These are phyloP conservation scores for Dictyostelium citrinum DNA, from an alignment of 78 protist species.

Conservation along the genomic window DNA sequence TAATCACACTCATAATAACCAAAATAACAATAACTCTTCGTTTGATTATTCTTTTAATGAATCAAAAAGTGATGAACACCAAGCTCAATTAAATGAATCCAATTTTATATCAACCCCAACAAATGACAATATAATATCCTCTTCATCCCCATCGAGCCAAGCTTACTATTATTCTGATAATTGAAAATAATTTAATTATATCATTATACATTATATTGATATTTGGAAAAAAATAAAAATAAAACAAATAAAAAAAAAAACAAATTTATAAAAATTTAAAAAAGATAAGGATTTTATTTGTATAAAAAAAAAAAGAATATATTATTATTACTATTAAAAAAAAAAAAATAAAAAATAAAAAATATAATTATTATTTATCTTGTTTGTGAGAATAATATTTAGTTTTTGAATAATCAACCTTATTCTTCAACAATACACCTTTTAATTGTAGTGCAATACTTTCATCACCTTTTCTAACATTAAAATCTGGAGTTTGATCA, in stretches of 20 bases:
- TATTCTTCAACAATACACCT: constrained; percentile 48
- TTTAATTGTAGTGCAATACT: neutral
- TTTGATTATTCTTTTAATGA: constrained; percentile 15
- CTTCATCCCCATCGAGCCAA: constrained; percentile 1
- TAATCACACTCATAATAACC: neutral
- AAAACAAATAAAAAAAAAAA: neutral
- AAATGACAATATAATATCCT: neutral
- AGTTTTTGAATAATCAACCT: constrained; percentile 30
- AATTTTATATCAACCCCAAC: neutral
- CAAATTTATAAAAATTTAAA: neutral
- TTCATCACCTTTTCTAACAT: constrained; percentile 6
- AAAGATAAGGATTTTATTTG: neutral
- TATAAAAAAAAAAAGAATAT: too few species aligned
- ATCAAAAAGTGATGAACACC: neutral
- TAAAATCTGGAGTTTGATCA: constrained; percentile 26
- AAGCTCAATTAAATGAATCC: neutral
- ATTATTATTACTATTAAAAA: too few species aligned
- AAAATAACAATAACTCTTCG: neutral
- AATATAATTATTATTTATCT: neutral
- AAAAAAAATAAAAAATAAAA: too few species aligned
- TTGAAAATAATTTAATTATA: neutral
- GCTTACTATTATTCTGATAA: constrained; percentile 16
- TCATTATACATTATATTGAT: neutral
- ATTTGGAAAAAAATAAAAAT: neutral
- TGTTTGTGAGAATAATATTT: neutral